Percentiles rank a stretch among this genome's conserved stretches.
These are phyloP conservation scores for Aureobasidium sp. DNA, from an alignment of 2,329 filamentous ascomycete species.

Conservation along the genomic window DNA sequence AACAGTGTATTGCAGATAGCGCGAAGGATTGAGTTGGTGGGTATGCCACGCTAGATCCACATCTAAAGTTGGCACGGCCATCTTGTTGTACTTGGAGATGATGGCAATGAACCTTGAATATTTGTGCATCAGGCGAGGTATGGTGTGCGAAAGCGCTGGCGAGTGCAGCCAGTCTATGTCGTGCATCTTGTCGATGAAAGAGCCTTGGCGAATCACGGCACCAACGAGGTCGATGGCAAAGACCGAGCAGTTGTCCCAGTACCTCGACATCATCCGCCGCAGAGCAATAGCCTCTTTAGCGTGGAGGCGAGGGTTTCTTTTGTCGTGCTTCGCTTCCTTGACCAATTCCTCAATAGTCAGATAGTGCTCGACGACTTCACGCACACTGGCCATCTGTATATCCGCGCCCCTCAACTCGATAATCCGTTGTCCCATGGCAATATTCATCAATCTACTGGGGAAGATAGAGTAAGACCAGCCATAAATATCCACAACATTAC, in stretches of 20 bases:
- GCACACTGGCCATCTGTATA: constrained; percentile 43
- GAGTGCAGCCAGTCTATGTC: constrained; percentile 71
- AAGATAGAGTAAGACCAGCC: not conserved
- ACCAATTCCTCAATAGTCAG: constrained; percentile 34
- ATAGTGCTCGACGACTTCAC: constrained; percentile 40
- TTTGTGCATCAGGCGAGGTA: constrained; percentile 55
- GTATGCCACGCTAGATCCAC: constrained; percentile 75
- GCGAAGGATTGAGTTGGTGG: constrained; percentile 58
- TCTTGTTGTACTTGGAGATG: constrained; percentile 42
- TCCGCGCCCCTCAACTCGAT: constrained; percentile 1
- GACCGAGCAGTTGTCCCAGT: constrained; percentile 58
- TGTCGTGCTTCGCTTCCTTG: constrained; percentile 24
- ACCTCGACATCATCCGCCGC: constrained; percentile 61
- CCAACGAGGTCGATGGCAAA: constrained; percentile 59
- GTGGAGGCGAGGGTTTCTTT: not conserved
- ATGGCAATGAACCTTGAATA: constrained; percentile 57
- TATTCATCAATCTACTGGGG: constrained; percentile 32
- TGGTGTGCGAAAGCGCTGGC: constrained; percentile 54
- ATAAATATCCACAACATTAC: constrained; percentile 19
- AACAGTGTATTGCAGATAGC: constrained; percentile 54
- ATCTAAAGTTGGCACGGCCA: constrained; percentile 63
- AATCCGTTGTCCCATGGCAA: constrained; percentile 37
- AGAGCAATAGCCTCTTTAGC: constrained; percentile 34
- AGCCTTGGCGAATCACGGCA: constrained; percentile 57
- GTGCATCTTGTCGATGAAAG: constrained; percentile 66